A percentile compares a stretch with the other conserved stretches of the same genome.
These are phyloP conservation scores for Emydomyces testavorans DNA, from an alignment of 2,329 filamentous ascomycete genomes.

Conservation along the genomic window DNA sequence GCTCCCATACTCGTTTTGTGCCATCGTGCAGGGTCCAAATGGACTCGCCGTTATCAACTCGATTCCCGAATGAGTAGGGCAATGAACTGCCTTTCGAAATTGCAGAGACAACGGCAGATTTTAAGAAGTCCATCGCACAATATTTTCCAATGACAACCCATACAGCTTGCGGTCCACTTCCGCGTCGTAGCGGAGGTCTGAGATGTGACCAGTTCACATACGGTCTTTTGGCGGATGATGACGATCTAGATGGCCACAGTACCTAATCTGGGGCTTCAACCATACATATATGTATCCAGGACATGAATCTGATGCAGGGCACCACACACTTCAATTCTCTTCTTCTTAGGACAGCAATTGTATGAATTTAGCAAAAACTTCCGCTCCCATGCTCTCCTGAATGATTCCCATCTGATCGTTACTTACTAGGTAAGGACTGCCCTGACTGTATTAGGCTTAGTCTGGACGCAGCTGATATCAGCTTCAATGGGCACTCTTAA, in stretches of 20 bases:
- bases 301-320: too few relatives aligned
- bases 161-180: neutral
- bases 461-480: too few relatives aligned
- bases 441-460: too few relatives aligned
- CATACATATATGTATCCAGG: too few relatives aligned
- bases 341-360: too few relatives aligned
- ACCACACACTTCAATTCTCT: too few relatives aligned
- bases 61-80: conserved; percentile 84
- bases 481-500: too few relatives aligned
- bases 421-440: too few relatives aligned
- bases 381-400: too few relatives aligned
- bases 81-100: conserved; percentile 92
- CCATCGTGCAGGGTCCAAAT: conserved; percentile 97
- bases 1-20: conserved; percentile 60
- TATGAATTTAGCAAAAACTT: too few relatives aligned
- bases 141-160: neutral
- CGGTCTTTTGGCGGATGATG: neutral
- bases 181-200: neutral
- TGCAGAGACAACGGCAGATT: conserved; percentile 91
- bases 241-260: conserved; percentile 3
- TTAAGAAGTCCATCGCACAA: conserved; percentile 82
- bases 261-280: too few relatives aligned
- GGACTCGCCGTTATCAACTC: conserved; percentile 81
- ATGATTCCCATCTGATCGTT: too few relatives aligned
- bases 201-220: neutral